A percentile compares a stretch with the other conserved stretches of the same genome.
These are phyloP conservation scores for Crithidia brevicula DNA, from an alignment of 208 protist species.

Conservation along the genomic window DNA sequence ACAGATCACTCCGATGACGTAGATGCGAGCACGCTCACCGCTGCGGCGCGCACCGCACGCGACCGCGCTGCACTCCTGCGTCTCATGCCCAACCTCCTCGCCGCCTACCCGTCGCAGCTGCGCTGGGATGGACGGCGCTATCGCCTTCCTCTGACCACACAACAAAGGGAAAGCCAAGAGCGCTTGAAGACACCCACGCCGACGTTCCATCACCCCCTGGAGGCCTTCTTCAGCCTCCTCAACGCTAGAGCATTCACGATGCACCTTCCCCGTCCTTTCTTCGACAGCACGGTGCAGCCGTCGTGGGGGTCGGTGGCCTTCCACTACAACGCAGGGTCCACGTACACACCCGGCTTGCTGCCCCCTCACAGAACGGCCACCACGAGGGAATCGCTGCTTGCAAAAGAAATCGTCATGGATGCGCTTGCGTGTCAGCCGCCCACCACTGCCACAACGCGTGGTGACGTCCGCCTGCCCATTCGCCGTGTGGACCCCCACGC, in stretches of 20 bases:
- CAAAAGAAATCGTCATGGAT: neutral
- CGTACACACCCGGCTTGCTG: constrained; percentile 13
- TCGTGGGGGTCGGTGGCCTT: neutral
- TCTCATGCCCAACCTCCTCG: constrained; percentile 32
- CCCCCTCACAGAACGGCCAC: neutral
- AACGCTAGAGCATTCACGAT: constrained; percentile 15
- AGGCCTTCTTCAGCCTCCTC: constrained; percentile 44
- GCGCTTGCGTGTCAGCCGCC: no score
- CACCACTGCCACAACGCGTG: neutral
- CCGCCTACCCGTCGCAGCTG: constrained; percentile 33
- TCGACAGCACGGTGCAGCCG: constrained; percentile 12
- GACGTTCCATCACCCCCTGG: constrained; percentile 43
- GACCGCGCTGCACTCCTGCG: constrained; percentile 7
- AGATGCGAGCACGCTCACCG: neutral
- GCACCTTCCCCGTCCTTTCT: constrained; percentile 19
- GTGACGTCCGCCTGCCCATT: constrained; percentile 6
- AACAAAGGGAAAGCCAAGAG: neutral
- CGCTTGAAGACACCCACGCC: no score
- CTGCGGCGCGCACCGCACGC: neutral
- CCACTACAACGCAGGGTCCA: constrained; percentile 11
- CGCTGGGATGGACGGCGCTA: constrained; percentile 41
- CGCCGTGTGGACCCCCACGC: constrained; percentile 6
- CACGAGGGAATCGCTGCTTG: neutral
- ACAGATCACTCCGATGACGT: neutral
- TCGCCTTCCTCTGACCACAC: constrained; percentile 11